Percentiles rank a stretch among this genome's conserved stretches.
phyloP scores from a whole-genome alignment of 495 filamentous ascomycete species.

The Terfezia claveryi region DNA sequence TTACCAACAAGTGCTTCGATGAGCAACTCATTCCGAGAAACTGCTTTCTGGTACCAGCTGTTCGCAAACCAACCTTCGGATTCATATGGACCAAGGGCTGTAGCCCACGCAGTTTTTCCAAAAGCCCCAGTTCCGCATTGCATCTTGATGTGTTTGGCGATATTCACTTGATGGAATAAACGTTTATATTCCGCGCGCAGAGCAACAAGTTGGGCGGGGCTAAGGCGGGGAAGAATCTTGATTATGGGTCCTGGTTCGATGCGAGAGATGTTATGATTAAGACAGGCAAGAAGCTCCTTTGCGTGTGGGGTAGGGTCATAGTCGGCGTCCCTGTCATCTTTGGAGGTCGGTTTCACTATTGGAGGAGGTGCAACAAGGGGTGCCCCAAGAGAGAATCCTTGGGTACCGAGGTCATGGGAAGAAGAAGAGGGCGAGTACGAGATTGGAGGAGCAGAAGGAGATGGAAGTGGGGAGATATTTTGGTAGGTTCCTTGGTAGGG shows the following conservation, averaged over 20 bases:
- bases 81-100: slow-evolving; percentile 79
- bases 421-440: slow-evolving; percentile 5
- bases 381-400: not conserved
- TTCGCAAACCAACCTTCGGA: slow-evolving; percentile 95
- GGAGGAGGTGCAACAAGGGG: slow-evolving; percentile 17
- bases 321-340: slow-evolving; percentile 30
- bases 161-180: slow-evolving; percentile 69
- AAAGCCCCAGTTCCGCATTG: slow-evolving; percentile 39
- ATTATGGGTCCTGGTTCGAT: slow-evolving; percentile 49
- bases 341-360: slow-evolving; percentile 20
- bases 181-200: slow-evolving; percentile 77
- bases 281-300: slow-evolving; percentile 45
- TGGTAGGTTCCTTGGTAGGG: slow-evolving; percentile 91
- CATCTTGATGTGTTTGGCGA: slow-evolving; percentile 86
- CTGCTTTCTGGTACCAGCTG: slow-evolving; percentile 87
- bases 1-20: slow-evolving; percentile 86
- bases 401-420: slow-evolving; percentile 4
- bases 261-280: slow-evolving; percentile 32
- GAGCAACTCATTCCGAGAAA: slow-evolving; percentile 61
- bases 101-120: slow-evolving; percentile 76
- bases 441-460: slow-evolving; percentile 30
- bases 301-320: slow-evolving; percentile 70
- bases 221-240: slow-evolving; percentile 62
- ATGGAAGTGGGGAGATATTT: slow-evolving; percentile 85
- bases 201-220: slow-evolving; percentile 64